A percentile compares a stretch with the other conserved stretches of the same genome.
phyloP scores from a whole-genome alignment of 208 protist genomes.

The Crithidia acanthocephali region DNA sequence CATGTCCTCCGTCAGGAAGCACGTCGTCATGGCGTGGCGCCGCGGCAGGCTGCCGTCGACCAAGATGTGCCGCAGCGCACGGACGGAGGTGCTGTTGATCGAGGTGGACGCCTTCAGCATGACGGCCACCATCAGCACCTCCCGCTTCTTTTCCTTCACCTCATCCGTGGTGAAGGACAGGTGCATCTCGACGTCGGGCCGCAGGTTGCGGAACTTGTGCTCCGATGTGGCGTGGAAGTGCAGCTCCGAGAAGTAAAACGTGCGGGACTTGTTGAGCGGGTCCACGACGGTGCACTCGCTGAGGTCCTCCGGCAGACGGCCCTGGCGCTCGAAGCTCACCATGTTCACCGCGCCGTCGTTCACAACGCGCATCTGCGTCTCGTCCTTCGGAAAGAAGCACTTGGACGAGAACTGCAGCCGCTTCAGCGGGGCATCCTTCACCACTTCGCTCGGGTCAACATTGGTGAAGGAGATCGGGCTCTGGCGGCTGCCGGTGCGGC shows the following conservation, averaged over 20 bases:
- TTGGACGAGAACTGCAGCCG: constrained; percentile 58
- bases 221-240: constrained; percentile 70
- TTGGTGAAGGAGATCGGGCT: constrained; percentile 79
- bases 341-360: constrained; percentile 59
- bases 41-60: constrained; percentile 59
- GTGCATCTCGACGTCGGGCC: constrained; percentile 77
- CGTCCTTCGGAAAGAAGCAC: constrained; percentile 54
- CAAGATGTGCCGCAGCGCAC: constrained; percentile 67
- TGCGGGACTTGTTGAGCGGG: constrained; percentile 38
- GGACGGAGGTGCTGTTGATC: constrained; percentile 61
- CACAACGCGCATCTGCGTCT: constrained; percentile 60
- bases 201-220: constrained; percentile 59
- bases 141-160: constrained; percentile 20
- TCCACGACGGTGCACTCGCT: constrained; percentile 64
- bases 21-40: constrained; percentile 62
- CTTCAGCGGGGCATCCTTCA: constrained; percentile 29
- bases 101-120: constrained; percentile 62
- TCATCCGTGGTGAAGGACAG: constrained; percentile 46
- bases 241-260: constrained; percentile 64
- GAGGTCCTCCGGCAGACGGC: constrained; percentile 30
- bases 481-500: constrained; percentile 54
- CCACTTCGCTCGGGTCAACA: constrained; percentile 50
- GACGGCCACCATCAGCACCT: constrained; percentile 58
- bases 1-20: constrained; percentile 60
- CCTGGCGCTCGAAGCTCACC: constrained; percentile 41